A percentile compares a stretch with the other conserved stretches of the same genome.
Evolutionary conservation across 1,284 basidiomycete genomes (phyloP).

Genomic region (Ceratobasidium sp.): DNA sequence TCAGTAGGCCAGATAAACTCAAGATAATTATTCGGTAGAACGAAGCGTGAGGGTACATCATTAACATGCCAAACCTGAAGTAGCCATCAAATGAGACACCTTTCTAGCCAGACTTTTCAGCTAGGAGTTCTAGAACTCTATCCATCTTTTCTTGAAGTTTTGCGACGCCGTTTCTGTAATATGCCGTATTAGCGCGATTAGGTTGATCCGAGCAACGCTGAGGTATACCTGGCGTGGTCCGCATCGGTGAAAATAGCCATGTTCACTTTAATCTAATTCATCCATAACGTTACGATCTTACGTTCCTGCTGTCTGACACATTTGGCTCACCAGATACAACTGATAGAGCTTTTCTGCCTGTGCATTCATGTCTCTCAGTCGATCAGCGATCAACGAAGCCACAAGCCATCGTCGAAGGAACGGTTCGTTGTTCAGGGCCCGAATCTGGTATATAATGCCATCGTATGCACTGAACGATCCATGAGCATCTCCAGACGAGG

Average conservation of each 20-base stretch:
- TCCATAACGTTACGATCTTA: too few species aligned
- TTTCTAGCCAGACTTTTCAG: background rate
- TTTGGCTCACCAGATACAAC: conserved; percentile 22
- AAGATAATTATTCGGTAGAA: too few species aligned
- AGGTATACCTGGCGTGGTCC: conserved; percentile 15
- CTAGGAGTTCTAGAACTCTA: conserved; percentile 5
- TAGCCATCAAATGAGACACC: too few species aligned
- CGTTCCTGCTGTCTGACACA: too few species aligned
- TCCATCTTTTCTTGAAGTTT: conserved; percentile 27
- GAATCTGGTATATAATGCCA: conserved; percentile 21
- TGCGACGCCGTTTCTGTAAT: background rate
- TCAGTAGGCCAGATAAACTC: too few species aligned
- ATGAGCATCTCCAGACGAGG: background rate
- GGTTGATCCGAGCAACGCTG: background rate
- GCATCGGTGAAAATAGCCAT: conserved; percentile 25
- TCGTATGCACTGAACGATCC: conserved; percentile 15
- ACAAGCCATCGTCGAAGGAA: conserved; percentile 28
- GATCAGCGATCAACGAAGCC: conserved; percentile 3
- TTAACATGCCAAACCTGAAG: too few species aligned
- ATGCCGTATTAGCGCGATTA: background rate
- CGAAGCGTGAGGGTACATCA: too few species aligned
- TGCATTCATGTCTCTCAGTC: conserved; percentile 16
- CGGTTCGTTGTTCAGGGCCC: conserved; percentile 28
- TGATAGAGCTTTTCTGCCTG: conserved; percentile 31
- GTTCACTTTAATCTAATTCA: conserved; percentile 24